Conservation (phyloP, 2,329 filamentous ascomycete species). For the Colletotrichum echinochloae region DNA sequence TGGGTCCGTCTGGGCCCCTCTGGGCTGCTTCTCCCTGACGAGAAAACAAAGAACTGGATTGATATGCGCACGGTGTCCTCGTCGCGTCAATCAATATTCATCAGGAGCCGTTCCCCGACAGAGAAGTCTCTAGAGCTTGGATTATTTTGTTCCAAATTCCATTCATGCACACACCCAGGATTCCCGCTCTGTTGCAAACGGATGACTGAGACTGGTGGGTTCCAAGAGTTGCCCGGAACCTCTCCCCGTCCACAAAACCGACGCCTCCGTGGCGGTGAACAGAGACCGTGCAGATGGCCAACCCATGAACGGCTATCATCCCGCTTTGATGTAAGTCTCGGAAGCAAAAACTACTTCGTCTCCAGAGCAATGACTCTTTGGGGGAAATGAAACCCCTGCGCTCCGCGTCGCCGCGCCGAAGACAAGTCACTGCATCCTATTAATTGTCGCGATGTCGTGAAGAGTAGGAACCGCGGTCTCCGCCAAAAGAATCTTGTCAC, state of each 20-base stretch:
- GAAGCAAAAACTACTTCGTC: conserved; percentile 26
- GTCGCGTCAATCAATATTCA: conserved; percentile 16
- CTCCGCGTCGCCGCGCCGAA: conserved; percentile 24
- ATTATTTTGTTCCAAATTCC: conserved; percentile 27
- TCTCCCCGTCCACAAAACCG: conserved; percentile 37
- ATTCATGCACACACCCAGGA: conserved; percentile 36
- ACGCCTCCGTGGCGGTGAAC: conserved; percentile 39
- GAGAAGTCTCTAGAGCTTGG: conserved; percentile 20
- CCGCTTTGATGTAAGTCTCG: conserved; percentile 25
- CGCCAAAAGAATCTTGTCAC: conserved; percentile 18
- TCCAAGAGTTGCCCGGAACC: conserved; percentile 28
- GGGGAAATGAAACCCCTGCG: conserved; percentile 31
- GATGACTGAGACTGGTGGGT: conserved; percentile 35
- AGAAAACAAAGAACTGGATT: not conserved
- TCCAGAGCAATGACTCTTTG: conserved; percentile 39
- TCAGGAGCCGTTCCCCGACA: conserved; percentile 23
- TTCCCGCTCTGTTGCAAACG: conserved; percentile 36
- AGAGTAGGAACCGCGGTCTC: conserved; percentile 25
- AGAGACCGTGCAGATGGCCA: conserved; percentile 33
- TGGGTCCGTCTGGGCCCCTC: conserved; percentile 22
- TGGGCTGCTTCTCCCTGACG: not conserved
- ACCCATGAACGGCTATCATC: conserved; percentile 34
- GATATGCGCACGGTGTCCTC: conserved; percentile 12
- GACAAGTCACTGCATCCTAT: conserved; percentile 29
- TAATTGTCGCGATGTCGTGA: conserved; percentile 20